These are phyloP conservation scores for Melampsora americana DNA, from an alignment of 1,284 basidiomycete genomes.

Conservation along the genomic window DNA sequence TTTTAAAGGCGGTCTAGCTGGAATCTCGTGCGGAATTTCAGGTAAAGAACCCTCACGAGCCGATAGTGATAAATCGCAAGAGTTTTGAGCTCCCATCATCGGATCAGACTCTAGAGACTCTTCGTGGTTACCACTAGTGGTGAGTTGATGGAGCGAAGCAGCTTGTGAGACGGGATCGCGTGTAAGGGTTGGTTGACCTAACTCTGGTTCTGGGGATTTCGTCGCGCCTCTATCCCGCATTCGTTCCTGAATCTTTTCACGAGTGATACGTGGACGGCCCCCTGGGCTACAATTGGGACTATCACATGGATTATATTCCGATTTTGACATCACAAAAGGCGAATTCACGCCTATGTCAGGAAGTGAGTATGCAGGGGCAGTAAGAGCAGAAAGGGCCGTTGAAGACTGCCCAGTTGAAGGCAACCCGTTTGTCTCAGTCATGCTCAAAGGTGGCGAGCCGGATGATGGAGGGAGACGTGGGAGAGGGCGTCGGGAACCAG, in stretches of 20 bases:
- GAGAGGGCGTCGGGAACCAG: conserved; percentile 32
- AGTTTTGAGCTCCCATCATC: neutral
- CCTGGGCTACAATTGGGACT: conserved; percentile 19
- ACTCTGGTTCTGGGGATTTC: conserved; percentile 3
- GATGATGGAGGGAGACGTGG: conserved; percentile 24
- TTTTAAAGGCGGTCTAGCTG: conserved; percentile 29
- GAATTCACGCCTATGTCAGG: conserved; percentile 27
- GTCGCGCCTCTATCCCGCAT: conserved; percentile 11
- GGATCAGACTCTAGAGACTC: conserved; percentile 21
- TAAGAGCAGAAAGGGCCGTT: neutral
- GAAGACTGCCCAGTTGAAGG: neutral
- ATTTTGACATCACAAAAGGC: conserved; percentile 26
- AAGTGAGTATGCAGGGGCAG: conserved; percentile 11
- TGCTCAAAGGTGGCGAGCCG: neutral
- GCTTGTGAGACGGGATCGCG: conserved; percentile 28
- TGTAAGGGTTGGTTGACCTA: neutral
- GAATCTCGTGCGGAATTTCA: conserved; percentile 23
- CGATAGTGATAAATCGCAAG: neutral
- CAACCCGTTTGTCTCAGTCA: neutral
- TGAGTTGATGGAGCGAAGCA: conserved; percentile 35
- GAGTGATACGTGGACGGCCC: conserved; percentile 25
- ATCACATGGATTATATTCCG: conserved; percentile 12
- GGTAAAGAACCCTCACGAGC: neutral
- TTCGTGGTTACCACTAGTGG: conserved; percentile 26
- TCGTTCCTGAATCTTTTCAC: conserved; percentile 38